Evolutionary conservation across 1,139 yeast genomes (phyloP), one percentile per base, ranked within the genome.

Genomic region (Eremothecium cymbalariae): DNA sequence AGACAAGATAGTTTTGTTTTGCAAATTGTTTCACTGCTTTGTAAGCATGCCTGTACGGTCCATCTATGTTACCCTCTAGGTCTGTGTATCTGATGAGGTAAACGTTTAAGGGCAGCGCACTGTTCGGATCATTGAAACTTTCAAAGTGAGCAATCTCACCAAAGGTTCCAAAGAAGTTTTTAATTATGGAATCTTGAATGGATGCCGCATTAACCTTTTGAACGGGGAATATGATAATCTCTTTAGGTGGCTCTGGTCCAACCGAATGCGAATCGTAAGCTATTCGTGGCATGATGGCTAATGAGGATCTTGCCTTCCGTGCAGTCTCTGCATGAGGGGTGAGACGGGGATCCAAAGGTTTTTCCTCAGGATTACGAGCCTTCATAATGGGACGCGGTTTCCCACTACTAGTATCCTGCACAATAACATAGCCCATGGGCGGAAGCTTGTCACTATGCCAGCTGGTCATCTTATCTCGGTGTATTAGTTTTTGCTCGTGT

Each of bases 81-180:
- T 88, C 88, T 38, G 68, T 74, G 58, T 72, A 86, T 38, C 69
- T 65, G 36, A 85, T 65, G 14, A 75, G 63, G 29, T 81, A 82
- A 21, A 85, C 64, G 3, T 95, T 94, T 33, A 86, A 59, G 0
- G 94, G 90, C 15, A 80, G 82, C 2, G 88, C 95, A 34, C 82
- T 77, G 13, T 67, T 65, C 1, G 93, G 85, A 51, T 88, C 94
- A 42, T 70, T 72, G 14, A 78, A 64, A 40, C 77, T 67, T 42
- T 73, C 74, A 37, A 82, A 63, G 27, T 72, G 75, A 4, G 63
- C 58, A 2, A 77, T 55, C 8, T 69, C 70, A 2, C 95, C 95
- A 57, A 67, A 81, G 23, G 70, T 61, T 28, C 66, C 65, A 42
- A 85, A 75, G 42, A 77, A 77, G 34, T 70, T 62, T 21, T 63